phyloP scores from a whole-genome alignment of 73 alveolate species.

The Paramecium pentaurelia region DNA sequence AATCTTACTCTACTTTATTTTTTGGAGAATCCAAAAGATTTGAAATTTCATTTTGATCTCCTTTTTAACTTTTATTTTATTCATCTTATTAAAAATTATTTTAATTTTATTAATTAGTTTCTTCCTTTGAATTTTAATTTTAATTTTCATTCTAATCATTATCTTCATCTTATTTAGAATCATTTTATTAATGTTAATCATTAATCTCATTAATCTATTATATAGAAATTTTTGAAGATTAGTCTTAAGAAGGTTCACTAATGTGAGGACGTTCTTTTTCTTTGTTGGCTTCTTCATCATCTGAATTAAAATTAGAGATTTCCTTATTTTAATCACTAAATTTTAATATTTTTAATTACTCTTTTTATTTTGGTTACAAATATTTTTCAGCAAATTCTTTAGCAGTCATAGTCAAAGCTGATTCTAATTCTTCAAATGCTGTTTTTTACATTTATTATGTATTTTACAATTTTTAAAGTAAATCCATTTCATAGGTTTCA shows the following conservation, averaged over 20 bases:
- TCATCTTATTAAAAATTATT: background rate
- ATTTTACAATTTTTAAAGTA: conserved; percentile 31
- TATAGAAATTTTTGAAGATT: conserved; percentile 6
- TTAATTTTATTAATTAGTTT: background rate
- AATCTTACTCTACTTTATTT: background rate
- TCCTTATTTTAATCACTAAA: background rate
- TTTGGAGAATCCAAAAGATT: background rate
- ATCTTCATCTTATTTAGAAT: background rate
- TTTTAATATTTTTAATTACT: background rate
- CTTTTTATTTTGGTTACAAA: conserved; percentile 15
- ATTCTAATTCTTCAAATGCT: conserved; percentile 59
- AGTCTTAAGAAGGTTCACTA: background rate
- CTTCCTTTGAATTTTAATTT: background rate
- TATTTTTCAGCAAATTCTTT: conserved; percentile 53
- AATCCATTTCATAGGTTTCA: conserved; percentile 46
- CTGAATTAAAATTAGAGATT: background rate
- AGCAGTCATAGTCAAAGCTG: conserved; percentile 34
- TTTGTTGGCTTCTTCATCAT: background rate
- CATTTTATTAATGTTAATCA: background rate
- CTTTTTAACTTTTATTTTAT: background rate
- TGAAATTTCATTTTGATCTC: background rate
- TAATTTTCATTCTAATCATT: background rate
- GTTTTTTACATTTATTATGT: conserved; percentile 55
- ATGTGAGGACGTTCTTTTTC: background rate
- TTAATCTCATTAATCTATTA: conserved; percentile 6